A percentile compares a stretch with the other conserved stretches of the same genome.
Conservation (phyloP, 2,329 filamentous ascomycete species). For the Mycosphaerella arachidis region DNA sequence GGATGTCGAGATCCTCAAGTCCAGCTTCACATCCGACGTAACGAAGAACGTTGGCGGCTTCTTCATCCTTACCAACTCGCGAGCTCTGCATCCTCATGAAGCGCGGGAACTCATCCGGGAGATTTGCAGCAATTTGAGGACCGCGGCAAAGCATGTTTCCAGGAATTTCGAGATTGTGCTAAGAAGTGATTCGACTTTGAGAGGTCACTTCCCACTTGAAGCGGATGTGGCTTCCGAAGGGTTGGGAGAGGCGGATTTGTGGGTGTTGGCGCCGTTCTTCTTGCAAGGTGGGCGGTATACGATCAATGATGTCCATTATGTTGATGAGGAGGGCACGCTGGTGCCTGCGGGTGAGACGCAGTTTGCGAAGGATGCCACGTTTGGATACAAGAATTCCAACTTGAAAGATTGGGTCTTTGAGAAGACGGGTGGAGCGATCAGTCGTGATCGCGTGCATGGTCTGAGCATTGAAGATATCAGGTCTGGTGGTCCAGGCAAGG, state of each 20-base stretch:
- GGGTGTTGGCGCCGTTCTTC: constrained; percentile 57
- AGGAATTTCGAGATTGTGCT: constrained; percentile 53
- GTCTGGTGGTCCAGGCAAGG: constrained; percentile 40
- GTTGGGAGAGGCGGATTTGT: constrained; percentile 49
- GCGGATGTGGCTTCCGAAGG: constrained; percentile 49
- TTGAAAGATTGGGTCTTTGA: constrained; percentile 52
- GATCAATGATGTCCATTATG: constrained; percentile 56
- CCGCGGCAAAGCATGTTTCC: constrained; percentile 39
- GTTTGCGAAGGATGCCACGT: constrained; percentile 55
- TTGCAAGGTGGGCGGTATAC: constrained; percentile 56
- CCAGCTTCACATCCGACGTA: constrained; percentile 39
- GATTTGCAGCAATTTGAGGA: constrained; percentile 49
- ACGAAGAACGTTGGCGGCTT: constrained; percentile 41
- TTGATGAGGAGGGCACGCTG: constrained; percentile 47
- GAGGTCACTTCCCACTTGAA: constrained; percentile 56
- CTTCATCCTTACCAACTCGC: constrained; percentile 59
- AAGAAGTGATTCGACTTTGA: constrained; percentile 53
- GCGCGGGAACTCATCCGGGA: constrained; percentile 47
- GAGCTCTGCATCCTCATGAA: constrained; percentile 49
- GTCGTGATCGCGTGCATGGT: constrained; percentile 38
- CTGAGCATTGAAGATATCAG: constrained; percentile 49
- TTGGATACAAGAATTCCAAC: constrained; percentile 54
- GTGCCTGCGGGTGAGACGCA: constrained; percentile 52
- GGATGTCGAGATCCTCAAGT: constrained; percentile 43
- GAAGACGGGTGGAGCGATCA: constrained; percentile 46